phyloP scores from a whole-genome alignment of 805 yeast species.

The Kuraishia borneana region DNA sequence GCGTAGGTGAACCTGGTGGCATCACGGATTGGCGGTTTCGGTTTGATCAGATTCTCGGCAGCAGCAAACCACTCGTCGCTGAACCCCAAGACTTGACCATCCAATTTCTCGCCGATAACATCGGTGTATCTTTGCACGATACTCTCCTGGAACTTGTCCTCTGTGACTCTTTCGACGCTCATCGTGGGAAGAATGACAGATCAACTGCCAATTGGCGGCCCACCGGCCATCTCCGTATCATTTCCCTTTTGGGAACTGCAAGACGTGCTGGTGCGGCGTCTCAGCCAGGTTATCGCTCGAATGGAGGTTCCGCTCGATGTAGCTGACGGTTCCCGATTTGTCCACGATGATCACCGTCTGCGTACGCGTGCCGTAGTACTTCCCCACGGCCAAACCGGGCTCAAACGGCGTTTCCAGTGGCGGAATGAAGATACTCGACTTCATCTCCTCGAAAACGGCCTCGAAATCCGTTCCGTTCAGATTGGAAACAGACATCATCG shows the following conservation, averaged over 20 bases:
- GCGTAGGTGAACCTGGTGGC: slow-evolving; percentile 67
- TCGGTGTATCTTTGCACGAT: slow-evolving; percentile 52
- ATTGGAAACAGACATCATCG: slow-evolving; percentile 35
- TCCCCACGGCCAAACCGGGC: slow-evolving; percentile 28
- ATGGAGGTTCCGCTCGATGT: slow-evolving; percentile 53
- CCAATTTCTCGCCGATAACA: slow-evolving; percentile 75
- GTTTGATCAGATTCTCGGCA: slow-evolving; percentile 77
- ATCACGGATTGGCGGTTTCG: slow-evolving; percentile 72
- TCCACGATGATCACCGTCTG: slow-evolving; percentile 66
- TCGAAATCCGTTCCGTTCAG: slow-evolving; percentile 14
- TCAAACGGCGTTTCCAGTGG: slow-evolving; percentile 29
- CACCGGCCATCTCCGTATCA: slow-evolving; percentile 7
- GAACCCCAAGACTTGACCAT: slow-evolving; percentile 57
- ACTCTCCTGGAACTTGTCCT: slow-evolving; percentile 30
- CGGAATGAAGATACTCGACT: slow-evolving; percentile 54
- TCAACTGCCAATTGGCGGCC: not conserved
- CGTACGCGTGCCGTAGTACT: slow-evolving; percentile 77
- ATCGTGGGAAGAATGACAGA: not conserved
- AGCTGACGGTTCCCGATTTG: slow-evolving; percentile 36
- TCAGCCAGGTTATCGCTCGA: slow-evolving; percentile 23
- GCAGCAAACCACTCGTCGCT: slow-evolving; percentile 96
- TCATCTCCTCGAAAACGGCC: slow-evolving; percentile 30
- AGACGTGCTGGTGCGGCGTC: slow-evolving; percentile 3
- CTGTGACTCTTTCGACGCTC: slow-evolving; percentile 7
- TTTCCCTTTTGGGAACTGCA: slow-evolving; percentile 5